These are phyloP conservation scores for Acacia concinna DNA, from an alignment of 331 rosid genomes.

Conservation along the genomic window DNA sequence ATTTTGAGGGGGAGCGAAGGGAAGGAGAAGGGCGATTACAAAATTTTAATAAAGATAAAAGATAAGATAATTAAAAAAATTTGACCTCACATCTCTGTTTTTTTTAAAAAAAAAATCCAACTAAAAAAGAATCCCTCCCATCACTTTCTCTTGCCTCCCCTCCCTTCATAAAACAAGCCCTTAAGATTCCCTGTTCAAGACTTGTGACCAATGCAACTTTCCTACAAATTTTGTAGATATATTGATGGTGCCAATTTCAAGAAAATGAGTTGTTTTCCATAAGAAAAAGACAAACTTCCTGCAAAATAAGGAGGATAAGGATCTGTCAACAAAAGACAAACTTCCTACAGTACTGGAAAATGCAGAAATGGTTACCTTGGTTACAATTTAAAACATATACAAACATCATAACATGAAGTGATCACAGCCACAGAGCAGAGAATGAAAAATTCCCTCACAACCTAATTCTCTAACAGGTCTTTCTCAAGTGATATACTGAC, in stretches of 20 bases:
- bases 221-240: neutral
- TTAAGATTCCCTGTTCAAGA: neutral
- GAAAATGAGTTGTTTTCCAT: neutral
- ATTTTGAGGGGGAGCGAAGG: too few species aligned
- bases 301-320: neutral
- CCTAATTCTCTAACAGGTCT: conserved; percentile 3
- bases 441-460: conserved; percentile 71
- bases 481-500: conserved; percentile 26
- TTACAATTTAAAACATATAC: conserved; percentile 17
- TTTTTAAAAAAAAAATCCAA: too few species aligned
- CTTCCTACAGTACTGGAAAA: neutral
- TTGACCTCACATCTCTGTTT: too few species aligned
- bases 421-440: conserved; percentile 37
- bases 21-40: too few species aligned
- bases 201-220: neutral
- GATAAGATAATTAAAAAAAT: too few species aligned
- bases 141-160: too few species aligned
- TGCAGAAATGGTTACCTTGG: conserved; percentile 6
- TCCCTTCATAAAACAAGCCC: too few species aligned
- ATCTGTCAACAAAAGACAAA: neutral
- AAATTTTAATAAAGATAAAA: too few species aligned
- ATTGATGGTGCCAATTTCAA: neutral
- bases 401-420: conserved; percentile 28
- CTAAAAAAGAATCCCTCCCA: too few species aligned
- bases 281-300: too few species aligned